phyloP scores from a whole-genome alignment of 108 stramenopile species.

The Licmophora abbreviata region DNA sequence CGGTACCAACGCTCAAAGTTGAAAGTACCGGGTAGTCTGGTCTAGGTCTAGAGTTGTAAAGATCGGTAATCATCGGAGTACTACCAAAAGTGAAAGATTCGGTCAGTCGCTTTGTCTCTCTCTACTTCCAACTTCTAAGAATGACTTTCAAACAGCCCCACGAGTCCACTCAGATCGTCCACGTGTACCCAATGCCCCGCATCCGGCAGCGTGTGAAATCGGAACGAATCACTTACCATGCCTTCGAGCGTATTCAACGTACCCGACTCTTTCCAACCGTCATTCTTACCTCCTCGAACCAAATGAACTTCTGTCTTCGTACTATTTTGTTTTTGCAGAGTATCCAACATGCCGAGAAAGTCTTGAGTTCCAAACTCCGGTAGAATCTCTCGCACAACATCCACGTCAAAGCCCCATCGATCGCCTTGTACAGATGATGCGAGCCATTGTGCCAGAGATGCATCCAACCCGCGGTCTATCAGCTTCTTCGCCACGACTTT shows the following conservation, averaged over 20 bases:
- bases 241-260: slow-evolving; percentile 26
- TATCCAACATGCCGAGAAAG: slow-evolving; percentile 35
- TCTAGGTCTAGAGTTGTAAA: too few relatives aligned
- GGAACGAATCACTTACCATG: slow-evolving; percentile 21
- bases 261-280: slow-evolving; percentile 48
- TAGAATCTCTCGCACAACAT: slow-evolving; percentile 47
- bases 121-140: too few relatives aligned
- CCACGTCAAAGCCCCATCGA: slow-evolving; percentile 71
- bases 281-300: slow-evolving; percentile 72
- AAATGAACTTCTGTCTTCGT: slow-evolving; percentile 27
- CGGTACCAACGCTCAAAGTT: too few relatives aligned
- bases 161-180: slow-evolving; percentile 69
- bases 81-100: too few relatives aligned
- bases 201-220: slow-evolving; percentile 57
- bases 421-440: slow-evolving; percentile 17
- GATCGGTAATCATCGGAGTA: too few relatives aligned
- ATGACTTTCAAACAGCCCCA: too few relatives aligned
- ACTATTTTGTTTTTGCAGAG: slow-evolving; percentile 4
- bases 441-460: slow-evolving; percentile 38
- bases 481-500: slow-evolving; percentile 14
- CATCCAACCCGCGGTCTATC: slow-evolving; percentile 17
- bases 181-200: slow-evolving; percentile 90
- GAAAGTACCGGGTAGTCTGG: too few relatives aligned
- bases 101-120: too few relatives aligned
- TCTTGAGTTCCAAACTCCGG: slow-evolving; percentile 58